Evolutionary conservation across 169 alveolate genomes (phyloP), one percentile per base, ranked within the genome.

Genomic region (Perkinsus olseni): DNA sequence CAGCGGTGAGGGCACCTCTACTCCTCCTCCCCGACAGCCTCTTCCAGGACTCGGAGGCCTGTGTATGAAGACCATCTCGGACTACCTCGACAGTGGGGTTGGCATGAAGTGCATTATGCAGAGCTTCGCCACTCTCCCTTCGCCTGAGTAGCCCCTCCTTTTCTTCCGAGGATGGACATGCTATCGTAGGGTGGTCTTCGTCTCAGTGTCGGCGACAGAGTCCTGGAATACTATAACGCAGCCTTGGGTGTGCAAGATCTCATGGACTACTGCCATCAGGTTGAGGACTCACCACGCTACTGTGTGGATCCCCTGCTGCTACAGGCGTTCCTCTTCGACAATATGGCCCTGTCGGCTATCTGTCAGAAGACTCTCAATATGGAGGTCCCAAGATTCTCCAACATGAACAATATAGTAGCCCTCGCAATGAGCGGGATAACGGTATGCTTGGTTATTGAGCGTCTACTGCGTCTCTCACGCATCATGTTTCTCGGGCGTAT

Each of bases 241-340:
- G 91, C 91, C 11, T 91, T 92, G 91, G 91, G 91, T 3, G 38
- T 51, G 74, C 48, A 51, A 34, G 91, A 50, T 34, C 48, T 92
- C 34, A 36, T 50, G 39, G 93, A 92, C 51, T 92, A 50, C 93
- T 48, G 91, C 38, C 91, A 92, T 17, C 93, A 91, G 92, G 92
- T 38, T 21, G 31, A 0, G 36, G 10, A 31, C 28, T 17, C 24
- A 0, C 51, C 20, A 82, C 1, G 31, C 45, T 21, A 38, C 38
- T 0, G 8, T 17, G 38, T 91, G 74, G 11, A 17, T 39, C 0
- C 36, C 62, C 10, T 17, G n/a, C 34, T 91, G 36, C 92, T 40
- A 6, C 74, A 92, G 91, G 38, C 45, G 17, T 92, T 92, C 40
- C 50, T 50, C 74, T 92, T 39, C 50, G 93, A 92, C 93, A 92